phyloP scores from a whole-genome alignment of 352 stramenopile species.

The Globisporangium carolinianum region DNA sequence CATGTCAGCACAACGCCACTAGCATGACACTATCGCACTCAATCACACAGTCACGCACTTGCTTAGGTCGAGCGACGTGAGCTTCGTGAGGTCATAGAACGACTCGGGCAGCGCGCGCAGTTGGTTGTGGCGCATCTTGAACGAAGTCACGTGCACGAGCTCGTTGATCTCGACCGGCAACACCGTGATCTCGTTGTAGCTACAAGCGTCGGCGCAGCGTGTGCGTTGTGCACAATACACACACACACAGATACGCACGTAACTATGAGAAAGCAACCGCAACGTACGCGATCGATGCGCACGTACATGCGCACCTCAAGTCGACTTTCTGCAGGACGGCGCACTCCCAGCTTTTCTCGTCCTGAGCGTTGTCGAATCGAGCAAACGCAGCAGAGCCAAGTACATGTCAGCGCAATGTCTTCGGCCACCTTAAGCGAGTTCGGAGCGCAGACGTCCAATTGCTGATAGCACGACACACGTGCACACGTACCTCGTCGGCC shows the following conservation, averaged over 20 bases:
- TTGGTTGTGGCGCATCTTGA: conserved; percentile 76
- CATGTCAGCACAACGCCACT: too few species aligned
- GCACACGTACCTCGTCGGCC: conserved; percentile 34
- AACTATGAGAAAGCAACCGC: background rate
- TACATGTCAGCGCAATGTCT: background rate
- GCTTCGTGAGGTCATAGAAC: conserved; percentile 48
- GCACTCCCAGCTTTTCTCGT: conserved; percentile 73
- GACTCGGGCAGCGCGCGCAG: conserved; percentile 37
- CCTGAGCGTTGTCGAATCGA: conserved; percentile 11
- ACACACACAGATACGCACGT: background rate
- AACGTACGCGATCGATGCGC: too few species aligned
- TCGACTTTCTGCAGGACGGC: conserved; percentile 60
- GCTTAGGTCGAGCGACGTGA: conserved; percentile 70
- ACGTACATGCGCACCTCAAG: conserved; percentile 33
- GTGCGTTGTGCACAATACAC: too few species aligned
- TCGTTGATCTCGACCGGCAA: conserved; percentile 40
- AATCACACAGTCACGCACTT: conserved; percentile 36
- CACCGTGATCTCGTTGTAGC: conserved; percentile 69
- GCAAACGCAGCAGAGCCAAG: too few species aligned
- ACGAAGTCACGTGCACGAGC: conserved; percentile 40
- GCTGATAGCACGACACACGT: background rate
- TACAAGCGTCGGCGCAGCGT: conserved; percentile 8
- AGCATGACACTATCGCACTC: background rate
- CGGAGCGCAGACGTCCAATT: background rate
- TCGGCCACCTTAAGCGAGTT: background rate